Evolutionary conservation across 257 asterid genomes (phyloP), one percentile per base, ranked within the genome.

Genomic region (Anisodus tanguticus): DNA sequence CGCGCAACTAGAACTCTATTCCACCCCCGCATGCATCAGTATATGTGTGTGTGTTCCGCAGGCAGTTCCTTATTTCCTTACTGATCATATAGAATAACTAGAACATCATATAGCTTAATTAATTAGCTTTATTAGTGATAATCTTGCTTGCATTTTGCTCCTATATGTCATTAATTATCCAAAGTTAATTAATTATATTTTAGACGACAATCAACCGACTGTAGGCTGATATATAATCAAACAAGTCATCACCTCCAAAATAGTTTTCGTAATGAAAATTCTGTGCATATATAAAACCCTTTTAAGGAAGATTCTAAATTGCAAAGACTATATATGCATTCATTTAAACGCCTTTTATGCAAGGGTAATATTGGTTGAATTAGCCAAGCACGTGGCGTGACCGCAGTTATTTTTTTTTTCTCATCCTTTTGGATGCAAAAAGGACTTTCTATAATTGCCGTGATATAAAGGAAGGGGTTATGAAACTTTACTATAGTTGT

Each of bases 301-400:
- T 45, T 47, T 17, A 72, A n/a, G 59, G 11, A 47, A 19, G 39
- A 26, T 51, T 74, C 41, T 22, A 6, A n/a, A 49, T 47, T n/a
- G 41, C 19, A 49, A n/a, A 47, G 45, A 19, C 81, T 74, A 74
- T 39, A 69, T 37, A 37, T 8, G 4, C 9, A 5, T 71, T 45
- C 41, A 71, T 71, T 71, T 72, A 19, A 74, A 49, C 41, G n/a
- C 5, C 60, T 1, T 74, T 47, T 49, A 51, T 76, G 81, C 13
- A 7, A 49, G 1, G 63, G 22, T 76, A 76, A 22, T 72, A 26
- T 76, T 76, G 12, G 63, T 76, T 76, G 62, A 76, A 68, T 76
- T 76, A 51, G 45, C 63, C 63, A 51, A 76, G 60, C 81, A 76
- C 81, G 63, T 76, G 81, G 81, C 22, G 6, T 26, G 81, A 76